Evolutionary conservation across 176 grass and related monocot genomes (phyloP), one percentile per base, ranked within the genome.

Genomic region (Carex pumila): DNA sequence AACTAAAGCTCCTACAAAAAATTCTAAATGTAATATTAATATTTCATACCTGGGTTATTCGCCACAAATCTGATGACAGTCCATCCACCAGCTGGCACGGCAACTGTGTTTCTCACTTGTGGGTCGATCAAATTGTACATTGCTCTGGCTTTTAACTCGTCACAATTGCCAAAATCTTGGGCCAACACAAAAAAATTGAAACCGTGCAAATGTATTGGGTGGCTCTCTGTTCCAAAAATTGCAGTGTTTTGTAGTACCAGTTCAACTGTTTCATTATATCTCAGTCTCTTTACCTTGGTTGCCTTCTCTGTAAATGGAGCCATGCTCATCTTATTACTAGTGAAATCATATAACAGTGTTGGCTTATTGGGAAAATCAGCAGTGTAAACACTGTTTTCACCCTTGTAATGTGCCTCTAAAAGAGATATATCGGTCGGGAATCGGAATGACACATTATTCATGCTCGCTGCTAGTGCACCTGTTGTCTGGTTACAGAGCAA

Each of bases 371-470:
- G 92, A 15, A 94, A 94, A 88, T 91, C 90, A 15, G 85, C 61
- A 12, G 90, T 90, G 89, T 91, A 91, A 9, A 91, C 78, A 34
- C 83, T 87, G 2, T 54, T 78, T 5, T 39, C 43, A 32, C 61
- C 55, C 17, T 37, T 29, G 63, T 71, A 73, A 59, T 79, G 85
- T 37, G 90, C 90, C 74, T 91, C 83, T 57, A 91, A 77, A 81
- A 94, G 84, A 10, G 92, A 91, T 41, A 74, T 54, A n/a, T 45
- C 1, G 1, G 81, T 60, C 0, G 90, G 92, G 61, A 90, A 76
- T 57, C 83, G 53, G 88, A 94, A 94, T 1, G 90, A 94, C 30
- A 88, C 90, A 80, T 94, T 90, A 80, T 92, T 94, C 90, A 94
- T 94, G 83, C 92, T 94, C 1, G 82, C 87, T 8, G 92, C 89